These are phyloP conservation scores for Backusella tarrabulga DNA, from an alignment of 192 early-diverging fungal genomes.

Conservation along the genomic window DNA sequence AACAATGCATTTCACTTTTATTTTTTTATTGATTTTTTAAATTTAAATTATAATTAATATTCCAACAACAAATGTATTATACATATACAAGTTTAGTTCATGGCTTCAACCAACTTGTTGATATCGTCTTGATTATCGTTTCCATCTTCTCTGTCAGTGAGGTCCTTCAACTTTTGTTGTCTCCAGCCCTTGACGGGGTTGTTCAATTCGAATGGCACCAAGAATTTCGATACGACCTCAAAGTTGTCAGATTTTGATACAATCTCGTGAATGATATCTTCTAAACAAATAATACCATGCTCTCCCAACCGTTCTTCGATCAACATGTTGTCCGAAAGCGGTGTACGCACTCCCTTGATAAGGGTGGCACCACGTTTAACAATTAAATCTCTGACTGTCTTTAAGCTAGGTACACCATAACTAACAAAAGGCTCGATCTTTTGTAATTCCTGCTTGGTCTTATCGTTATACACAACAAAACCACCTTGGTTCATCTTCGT, in stretches of 20 bases:
- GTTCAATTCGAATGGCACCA: constrained; percentile 12
- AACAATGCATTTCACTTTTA: not conserved
- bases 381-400: constrained; percentile 23
- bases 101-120: constrained; percentile 21
- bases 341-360: constrained; percentile 16
- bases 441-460: not conserved
- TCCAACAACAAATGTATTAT: not conserved
- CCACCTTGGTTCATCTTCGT: constrained; percentile 15
- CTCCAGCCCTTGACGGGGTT: constrained; percentile 22
- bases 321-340: constrained; percentile 30
- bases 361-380: constrained; percentile 23
- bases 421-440: constrained; percentile 20
- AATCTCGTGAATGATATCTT: constrained; percentile 33
- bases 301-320: constrained; percentile 22
- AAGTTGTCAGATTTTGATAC: constrained; percentile 18
- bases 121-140: constrained; percentile 15
- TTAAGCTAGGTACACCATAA: constrained; percentile 17
- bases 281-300: constrained; percentile 27
- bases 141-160: not conserved
- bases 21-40: not conserved
- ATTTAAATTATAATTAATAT: not conserved
- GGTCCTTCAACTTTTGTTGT: constrained; percentile 14
- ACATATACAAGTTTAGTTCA: constrained; percentile 15
- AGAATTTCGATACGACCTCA: constrained; percentile 3
- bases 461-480: constrained; percentile 9